These are phyloP conservation scores for Podila epicladia DNA, from an alignment of 192 early-diverging fungal species.

Conservation along the genomic window DNA sequence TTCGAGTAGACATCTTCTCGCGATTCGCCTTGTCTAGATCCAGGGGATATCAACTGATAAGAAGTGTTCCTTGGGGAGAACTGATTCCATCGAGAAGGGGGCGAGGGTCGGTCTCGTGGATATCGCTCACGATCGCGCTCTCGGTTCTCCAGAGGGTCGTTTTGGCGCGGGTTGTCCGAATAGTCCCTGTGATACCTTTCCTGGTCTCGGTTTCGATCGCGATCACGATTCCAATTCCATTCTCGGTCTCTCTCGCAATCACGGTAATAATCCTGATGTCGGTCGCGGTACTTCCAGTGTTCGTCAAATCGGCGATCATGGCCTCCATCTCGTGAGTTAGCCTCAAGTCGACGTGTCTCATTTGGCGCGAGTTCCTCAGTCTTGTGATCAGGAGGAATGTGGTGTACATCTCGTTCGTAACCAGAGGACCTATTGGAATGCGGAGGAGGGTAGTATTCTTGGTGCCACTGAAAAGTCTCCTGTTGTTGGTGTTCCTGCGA, in stretches of 20 bases:
- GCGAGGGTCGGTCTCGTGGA: background rate
- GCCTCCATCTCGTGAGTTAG: conserved; percentile 14
- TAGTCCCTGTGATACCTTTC: conserved; percentile 7
- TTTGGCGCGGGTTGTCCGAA: background rate
- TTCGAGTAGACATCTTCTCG: background rate
- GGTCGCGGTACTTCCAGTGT: conserved; percentile 33
- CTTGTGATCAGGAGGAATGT: conserved; percentile 10
- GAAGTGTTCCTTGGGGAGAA: background rate
- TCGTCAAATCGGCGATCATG: conserved; percentile 42
- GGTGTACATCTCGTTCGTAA: too few species aligned
- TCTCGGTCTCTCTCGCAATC: conserved; percentile 38
- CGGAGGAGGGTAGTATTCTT: too few species aligned
- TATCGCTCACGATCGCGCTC: too few species aligned
- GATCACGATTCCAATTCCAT: conserved; percentile 23
- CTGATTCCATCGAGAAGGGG: background rate
- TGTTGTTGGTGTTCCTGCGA: too few species aligned
- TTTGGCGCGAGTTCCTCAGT: conserved; percentile 17
- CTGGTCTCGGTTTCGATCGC: background rate
- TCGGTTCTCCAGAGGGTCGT: too few species aligned
- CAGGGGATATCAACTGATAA: background rate
- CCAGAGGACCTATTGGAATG: too few species aligned
- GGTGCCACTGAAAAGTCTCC: too few species aligned
- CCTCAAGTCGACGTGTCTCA: conserved; percentile 20
- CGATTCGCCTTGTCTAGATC: background rate
- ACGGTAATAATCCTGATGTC: conserved; percentile 34